A percentile compares a stretch with the other conserved stretches of the same genome.
These are phyloP conservation scores for Calonectria naviculata DNA, from an alignment of 2,329 filamentous ascomycete genomes.

Conservation along the genomic window DNA sequence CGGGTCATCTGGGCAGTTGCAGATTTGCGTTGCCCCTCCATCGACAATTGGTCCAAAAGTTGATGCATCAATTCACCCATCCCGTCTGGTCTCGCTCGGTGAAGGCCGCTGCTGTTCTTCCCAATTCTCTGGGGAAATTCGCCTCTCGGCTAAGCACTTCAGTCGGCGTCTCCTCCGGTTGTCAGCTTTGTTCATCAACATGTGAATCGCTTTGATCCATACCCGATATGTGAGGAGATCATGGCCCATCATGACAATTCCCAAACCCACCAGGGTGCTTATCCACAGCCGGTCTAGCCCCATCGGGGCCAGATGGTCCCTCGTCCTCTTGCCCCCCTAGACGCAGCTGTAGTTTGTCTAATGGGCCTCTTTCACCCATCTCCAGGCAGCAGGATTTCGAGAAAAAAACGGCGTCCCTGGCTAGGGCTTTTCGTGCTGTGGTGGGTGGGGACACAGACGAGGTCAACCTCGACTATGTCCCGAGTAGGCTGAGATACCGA, in stretches of 20 bases:
- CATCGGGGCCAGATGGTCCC: conserved; percentile 26
- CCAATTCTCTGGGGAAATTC: not conserved
- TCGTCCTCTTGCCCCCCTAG: not conserved
- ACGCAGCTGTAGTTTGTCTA: not conserved
- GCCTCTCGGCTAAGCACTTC: not conserved
- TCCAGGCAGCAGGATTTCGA: conserved; percentile 37
- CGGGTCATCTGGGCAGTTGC: conserved; percentile 18
- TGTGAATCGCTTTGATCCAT: conserved; percentile 15
- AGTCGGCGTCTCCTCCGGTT: not conserved
- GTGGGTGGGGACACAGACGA: not conserved
- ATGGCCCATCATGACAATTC: conserved; percentile 15
- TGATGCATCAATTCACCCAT: not conserved
- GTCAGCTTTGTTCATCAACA: not conserved
- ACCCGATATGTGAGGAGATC: conserved; percentile 10
- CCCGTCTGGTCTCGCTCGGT: not conserved
- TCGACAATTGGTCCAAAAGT: not conserved
- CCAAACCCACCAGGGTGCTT: not conserved
- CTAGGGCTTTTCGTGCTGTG: not conserved
- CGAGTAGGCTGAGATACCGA: not conserved
- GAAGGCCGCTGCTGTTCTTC: not conserved
- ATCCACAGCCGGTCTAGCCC: conserved; percentile 17
- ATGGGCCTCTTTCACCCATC: conserved; percentile 9
- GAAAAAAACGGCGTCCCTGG: conserved; percentile 8
- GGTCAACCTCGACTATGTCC: not conserved
- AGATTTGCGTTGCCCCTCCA: conserved; percentile 14